phyloP scores from a whole-genome alignment of 129 eudicot genomes.

The Chrysanthemum seticuspe region DNA sequence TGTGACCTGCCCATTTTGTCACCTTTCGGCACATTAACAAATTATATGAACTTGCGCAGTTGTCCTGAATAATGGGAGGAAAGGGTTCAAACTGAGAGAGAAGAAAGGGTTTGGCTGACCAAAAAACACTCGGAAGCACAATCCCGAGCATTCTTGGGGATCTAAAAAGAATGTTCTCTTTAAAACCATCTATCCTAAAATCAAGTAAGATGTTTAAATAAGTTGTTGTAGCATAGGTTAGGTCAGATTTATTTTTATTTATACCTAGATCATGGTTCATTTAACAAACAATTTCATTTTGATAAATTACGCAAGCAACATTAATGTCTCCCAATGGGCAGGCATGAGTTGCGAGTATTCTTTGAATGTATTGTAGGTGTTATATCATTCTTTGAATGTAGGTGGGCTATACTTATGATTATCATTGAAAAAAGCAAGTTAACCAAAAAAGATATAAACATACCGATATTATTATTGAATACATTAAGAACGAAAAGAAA shows the following conservation, averaged over 20 bases:
- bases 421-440: too few relatives aligned
- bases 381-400: too few relatives aligned
- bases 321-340: too few relatives aligned
- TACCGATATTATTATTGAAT: too few relatives aligned
- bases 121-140: slow-evolving; percentile 88
- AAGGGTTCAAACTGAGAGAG: slow-evolving; percentile 64
- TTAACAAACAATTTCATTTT: too few relatives aligned
- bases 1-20: background rate
- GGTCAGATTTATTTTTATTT: background rate
- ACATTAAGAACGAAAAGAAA: too few relatives aligned
- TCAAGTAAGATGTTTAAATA: slow-evolving; percentile 19
- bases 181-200: slow-evolving; percentile 11
- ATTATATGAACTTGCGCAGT: slow-evolving; percentile 36
- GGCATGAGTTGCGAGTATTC: too few relatives aligned
- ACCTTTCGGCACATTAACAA: background rate
- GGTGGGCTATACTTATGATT: too few relatives aligned
- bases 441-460: too few relatives aligned
- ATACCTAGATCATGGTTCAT: too few relatives aligned
- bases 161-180: slow-evolving; percentile 21
- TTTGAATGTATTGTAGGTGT: too few relatives aligned
- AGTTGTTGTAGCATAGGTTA: slow-evolving; percentile 17
- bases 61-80: slow-evolving; percentile 88
- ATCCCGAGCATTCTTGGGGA: slow-evolving; percentile 60
- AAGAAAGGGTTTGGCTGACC: slow-evolving; percentile 61
- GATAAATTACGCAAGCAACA: too few relatives aligned